Conservation (phyloP, 2,329 filamentous ascomycete species). For the Aquanectria penicillioides region DNA sequence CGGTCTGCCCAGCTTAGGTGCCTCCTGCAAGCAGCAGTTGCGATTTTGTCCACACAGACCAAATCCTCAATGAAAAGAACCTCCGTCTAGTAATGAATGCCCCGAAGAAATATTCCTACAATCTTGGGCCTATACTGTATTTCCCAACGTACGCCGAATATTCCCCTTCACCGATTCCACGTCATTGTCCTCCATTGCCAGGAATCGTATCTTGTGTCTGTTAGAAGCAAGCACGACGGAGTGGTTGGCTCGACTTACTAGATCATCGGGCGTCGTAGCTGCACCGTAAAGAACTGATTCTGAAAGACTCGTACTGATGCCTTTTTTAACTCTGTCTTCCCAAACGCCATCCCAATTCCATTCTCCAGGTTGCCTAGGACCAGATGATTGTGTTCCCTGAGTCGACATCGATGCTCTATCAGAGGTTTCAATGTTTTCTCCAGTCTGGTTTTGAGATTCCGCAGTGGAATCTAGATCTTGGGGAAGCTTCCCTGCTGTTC, state of each 20-base stretch:
- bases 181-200: constrained; percentile 69
- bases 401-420: constrained; percentile 9
- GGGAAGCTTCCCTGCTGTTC: constrained; percentile 42
- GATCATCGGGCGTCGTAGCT: constrained; percentile 70
- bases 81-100: not conserved
- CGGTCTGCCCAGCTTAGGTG: not conserved
- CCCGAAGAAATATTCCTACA: no score
- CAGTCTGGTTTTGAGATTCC: constrained; percentile 1
- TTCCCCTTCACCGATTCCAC: constrained; percentile 68
- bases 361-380: constrained; percentile 68
- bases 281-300: constrained; percentile 83
- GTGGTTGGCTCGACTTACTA: constrained; percentile 63
- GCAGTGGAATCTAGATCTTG: constrained; percentile 21
- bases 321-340: constrained; percentile 87
- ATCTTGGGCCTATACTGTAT: constrained; percentile 41
- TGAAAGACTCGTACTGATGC: constrained; percentile 79
- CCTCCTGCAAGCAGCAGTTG: not conserved
- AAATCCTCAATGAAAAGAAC: not conserved
- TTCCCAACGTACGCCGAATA: constrained; percentile 61
- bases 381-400: constrained; percentile 16
- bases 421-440: constrained; percentile 23
- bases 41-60: no score
- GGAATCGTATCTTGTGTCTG: constrained; percentile 68
- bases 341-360: constrained; percentile 99
- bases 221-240: constrained; percentile 23